Evolutionary conservation across 306 rosid genomes (phyloP), one percentile per base, ranked within the genome.

Genomic region (Rosa multiflora): DNA sequence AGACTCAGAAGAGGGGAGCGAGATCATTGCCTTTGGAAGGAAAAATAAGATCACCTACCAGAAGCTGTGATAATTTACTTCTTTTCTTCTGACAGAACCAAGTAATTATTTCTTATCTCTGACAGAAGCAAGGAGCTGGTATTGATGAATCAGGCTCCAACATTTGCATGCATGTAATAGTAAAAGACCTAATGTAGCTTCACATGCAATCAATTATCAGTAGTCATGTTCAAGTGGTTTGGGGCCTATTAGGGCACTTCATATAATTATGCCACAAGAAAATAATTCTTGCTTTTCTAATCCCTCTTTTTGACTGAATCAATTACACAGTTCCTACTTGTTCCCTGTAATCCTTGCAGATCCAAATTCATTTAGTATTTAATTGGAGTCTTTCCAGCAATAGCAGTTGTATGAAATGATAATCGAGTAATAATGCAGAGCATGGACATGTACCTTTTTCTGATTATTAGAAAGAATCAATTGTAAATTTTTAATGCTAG

Each of bases 271-370:
- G 51, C 26, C 15, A 40, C 21, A 40, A 40, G 49, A 20, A 43
- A 18, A 40, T 67, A 8, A 8, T 67, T 20, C 8, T 40, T 40
- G 29, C 15, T 40, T 42, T 67, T 4, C 32, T 42, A 39, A 8
- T 39, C 21, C 17, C 29, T 37, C n/a, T 43, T 67, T 67, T 67
- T 40, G 72, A 42, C 49, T 40, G 8, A 67, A 67, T 67, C 48
- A 67, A 67, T 67, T 67, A 40, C 72, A 67, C 13, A 20, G 20
- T n/a, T 39, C 72, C 72, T 26, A 66, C 29, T 1, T 14, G 72
- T 67, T n/a, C 72, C 72, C 47, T 18, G 49, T 20, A 42, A 67
- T 20, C 72, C 48, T 66, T 66, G 43, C 70, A 35, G 21, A 37
- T 32, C 8, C 46, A 13, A 32, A 3, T 8, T 64, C 10, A 7